phyloP scores from a whole-genome alignment of 441 rosid species.

The Eutrema salsugineum region DNA sequence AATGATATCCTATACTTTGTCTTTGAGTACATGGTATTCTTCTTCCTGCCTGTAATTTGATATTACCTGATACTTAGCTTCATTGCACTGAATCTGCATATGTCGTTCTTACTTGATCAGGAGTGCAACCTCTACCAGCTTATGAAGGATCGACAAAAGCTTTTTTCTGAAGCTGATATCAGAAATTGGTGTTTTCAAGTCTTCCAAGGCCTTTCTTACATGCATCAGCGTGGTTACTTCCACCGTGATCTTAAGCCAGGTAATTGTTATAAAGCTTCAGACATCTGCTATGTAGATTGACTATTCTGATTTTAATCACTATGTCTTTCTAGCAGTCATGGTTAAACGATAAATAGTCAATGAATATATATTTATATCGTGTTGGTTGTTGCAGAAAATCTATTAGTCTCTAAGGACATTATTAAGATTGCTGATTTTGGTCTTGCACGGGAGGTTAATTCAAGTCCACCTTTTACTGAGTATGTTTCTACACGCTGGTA shows the following conservation, averaged over 20 bases:
- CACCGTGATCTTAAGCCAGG: constrained; percentile 99
- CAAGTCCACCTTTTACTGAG: constrained; percentile 83
- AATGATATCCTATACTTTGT: constrained; percentile 72
- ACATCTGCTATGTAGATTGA: not conserved
- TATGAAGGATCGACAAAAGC: constrained; percentile 72
- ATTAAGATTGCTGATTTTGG: constrained; percentile 96
- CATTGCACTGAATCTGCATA: not conserved
- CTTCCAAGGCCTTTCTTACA: constrained; percentile 85
- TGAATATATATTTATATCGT: not conserved
- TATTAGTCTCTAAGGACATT: constrained; percentile 63
- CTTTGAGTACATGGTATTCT: constrained; percentile 79
- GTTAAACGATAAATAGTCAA: not conserved
- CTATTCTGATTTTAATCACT: not conserved
- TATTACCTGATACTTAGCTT: not conserved
- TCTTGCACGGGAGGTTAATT: constrained; percentile 84
- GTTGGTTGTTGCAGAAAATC: constrained; percentile 51
- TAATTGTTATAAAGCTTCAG: constrained; percentile 16
- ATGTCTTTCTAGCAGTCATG: not conserved
- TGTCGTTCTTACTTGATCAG: constrained; percentile 35
- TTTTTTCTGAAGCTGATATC: constrained; percentile 66
- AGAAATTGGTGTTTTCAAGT: constrained; percentile 96
- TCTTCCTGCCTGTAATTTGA: not conserved
- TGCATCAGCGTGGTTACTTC: constrained; percentile 91
- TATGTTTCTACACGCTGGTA: constrained; percentile 97
- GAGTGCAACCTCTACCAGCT: constrained; percentile 89